Base-by-base conservation (phyloP, 2,329 filamentous ascomycete genomes). In the Ceratocystis ficicola region DNA sequence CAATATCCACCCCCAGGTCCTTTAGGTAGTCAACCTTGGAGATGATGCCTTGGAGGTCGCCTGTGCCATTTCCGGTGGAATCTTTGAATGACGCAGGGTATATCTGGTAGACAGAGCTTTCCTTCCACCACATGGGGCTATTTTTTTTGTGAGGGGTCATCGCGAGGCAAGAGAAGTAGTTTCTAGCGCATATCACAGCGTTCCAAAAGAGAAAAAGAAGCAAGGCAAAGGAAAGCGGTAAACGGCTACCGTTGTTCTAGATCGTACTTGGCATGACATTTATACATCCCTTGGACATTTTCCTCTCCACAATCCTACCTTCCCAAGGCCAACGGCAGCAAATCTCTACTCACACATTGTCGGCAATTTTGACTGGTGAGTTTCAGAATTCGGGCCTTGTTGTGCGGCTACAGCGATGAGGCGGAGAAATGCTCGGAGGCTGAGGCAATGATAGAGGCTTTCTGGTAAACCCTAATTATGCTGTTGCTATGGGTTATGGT, bases 31-130 rank as follows among this genome's bases (percentile, higher is more conserved):
- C 80, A 20, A 84, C 74, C 62, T 80, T 77, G 17, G 78, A 79
- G 62, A 83, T 82, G 69, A 85, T 82, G 46, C 83, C 82, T 60
- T 77, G 77, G n/a, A 85, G 73, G 68, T 84, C 82, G 50, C 82
- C 82, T 60, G 79, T 73, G 4, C 82, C 82, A 66, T 81, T 78
- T 50, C 79, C 80, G 22, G 80, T 83, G 52, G 79, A 80, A 71
- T 84, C 82, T 68, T 82, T 79, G 75, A 85, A 85, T 30, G 80
- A 83, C n/a, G 83, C 79, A 1, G 82, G 81, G 71, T 85, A 86
- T 68, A 86, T 79, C 69, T 86, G 82, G 71, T 86, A 86, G 25
- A 85, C 80, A 8, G 80, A 77, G 63, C 77, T 79, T 71, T 85
- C 81, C 69, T 84, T 84, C 83, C 83, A 85, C 82, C 82, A 85